Evolutionary conservation across 2,329 filamentous ascomycete species (phyloP), one percentile per base, ranked within the genome.

Genomic region (Botryosphaeria dothidea): DNA sequence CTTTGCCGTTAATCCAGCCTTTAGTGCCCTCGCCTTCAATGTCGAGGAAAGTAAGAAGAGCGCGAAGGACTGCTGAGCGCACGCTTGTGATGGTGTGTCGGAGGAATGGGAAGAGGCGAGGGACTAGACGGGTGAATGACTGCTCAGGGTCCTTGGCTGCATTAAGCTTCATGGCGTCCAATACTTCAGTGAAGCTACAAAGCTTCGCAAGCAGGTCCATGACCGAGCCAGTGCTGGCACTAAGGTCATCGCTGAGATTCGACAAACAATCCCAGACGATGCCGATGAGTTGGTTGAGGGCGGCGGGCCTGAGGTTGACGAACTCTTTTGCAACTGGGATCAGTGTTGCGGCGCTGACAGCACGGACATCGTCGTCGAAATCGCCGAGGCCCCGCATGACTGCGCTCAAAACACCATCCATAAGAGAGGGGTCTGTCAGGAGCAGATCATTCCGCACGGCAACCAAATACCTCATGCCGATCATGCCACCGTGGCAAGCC

Each of bases 241-340:
- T 98, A 19, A 99, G 84, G 74, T 99, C 95, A 74, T 99, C 95
- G 69, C 94, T 93, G n/a, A 99, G 83, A 74, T 96, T 96, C 3
- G 94, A 96, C 25, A 99, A 83, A 80, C 95, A 98, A 73, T 96
- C 92, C 95, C 95, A 99, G 29, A 99, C 93, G 66, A 98, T 96
- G 73, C 91, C 90, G 77, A 97, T 96, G 43, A 99, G 86, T 31
- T 86, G 85, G 67, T 93, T 89, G 34, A 99, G 84, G 48, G 92
- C 89, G 36, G 84, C 84, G 17, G 92, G 90, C 17, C 94, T 90
- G 76, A 96, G 87, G 41, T 88, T 89, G 69, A 98, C 93, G 71
- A 98, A 96, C 73, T 99, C 95, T 74, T 94, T 90, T 4, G 94
- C 93, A 78, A 99, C 97, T 0, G 95, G 95, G 56, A 98, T 95